Evolutionary conservation across 164 flowering plant species (phyloP), one percentile per base, ranked within the genome.

Genomic region (Piper longum): DNA sequence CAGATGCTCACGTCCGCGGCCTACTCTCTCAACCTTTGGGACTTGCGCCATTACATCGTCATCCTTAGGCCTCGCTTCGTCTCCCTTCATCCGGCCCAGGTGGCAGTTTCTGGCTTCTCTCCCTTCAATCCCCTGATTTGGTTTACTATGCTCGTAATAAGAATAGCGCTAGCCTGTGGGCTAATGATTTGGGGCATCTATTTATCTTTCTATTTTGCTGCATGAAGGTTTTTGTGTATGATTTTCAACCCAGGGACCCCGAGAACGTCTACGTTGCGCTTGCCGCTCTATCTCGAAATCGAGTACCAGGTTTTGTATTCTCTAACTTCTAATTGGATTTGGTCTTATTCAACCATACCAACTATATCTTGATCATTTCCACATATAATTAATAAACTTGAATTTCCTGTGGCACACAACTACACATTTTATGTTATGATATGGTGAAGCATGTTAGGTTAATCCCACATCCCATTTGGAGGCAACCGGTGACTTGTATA

Each of bases 221-320:
- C 0, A 43, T 73, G 57, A 59, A 89, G 89, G 86, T 71, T 5
- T 11, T 75, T 63, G 98, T 81, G 60, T 91, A 72, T 71, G 91
- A 91, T 76, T 91, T 88, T 71, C 96, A 91, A 70, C 98, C 96
- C 7, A 60, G 74, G 73, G 87, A 85, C 68, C 98, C 98, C 65
- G 98, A 88, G 72, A 70, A 79, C 67, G 48, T 84, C 51, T 74
- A 56, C 64, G 79, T 79, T 16, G 93, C 95, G 41, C 71, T 84
- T 60, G 82, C 85, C 52, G 95, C 85, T 36, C 57, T 91, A 43
- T 78, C 85, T 54, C 82, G 93, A 44, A 69, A 73, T 74, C 56
- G 79, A 52, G 72, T 88, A 18, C 84, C 83, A 72, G 96, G 98
- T 82, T 8, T 44, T 44, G 6, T 9, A 1, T 44, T 5, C 11